phyloP scores from a whole-genome alignment of 176 grass and related monocot species.

The Ensete glaucum region DNA sequence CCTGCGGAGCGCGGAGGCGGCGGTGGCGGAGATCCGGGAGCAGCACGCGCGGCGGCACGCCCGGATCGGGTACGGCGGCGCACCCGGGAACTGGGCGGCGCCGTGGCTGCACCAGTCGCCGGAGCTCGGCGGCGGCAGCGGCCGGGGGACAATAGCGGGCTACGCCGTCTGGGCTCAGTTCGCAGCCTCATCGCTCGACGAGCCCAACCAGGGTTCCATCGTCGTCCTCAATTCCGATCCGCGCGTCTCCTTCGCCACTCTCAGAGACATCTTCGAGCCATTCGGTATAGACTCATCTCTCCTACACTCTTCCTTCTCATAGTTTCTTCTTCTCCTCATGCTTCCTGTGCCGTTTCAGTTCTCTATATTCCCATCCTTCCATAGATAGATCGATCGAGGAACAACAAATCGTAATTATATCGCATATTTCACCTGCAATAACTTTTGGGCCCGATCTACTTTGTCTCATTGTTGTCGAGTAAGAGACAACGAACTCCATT shows the following conservation, averaged over 20 bases:
- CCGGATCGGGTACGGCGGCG: conserved; percentile 37
- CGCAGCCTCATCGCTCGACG: conserved; percentile 27
- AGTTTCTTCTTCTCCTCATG: too few relatives aligned
- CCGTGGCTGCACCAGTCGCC: conserved; percentile 33
- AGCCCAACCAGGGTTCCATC: conserved; percentile 55
- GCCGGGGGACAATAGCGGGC: conserved; percentile 44
- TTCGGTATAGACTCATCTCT: conserved; percentile 39
- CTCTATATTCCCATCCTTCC: too few relatives aligned
- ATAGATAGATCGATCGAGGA: too few relatives aligned
- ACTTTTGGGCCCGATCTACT: not conserved
- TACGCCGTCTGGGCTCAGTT: conserved; percentile 82
- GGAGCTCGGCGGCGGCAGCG: not conserved
- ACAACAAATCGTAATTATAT: too few relatives aligned
- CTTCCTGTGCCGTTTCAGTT: too few relatives aligned
- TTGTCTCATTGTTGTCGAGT: not conserved
- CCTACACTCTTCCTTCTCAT: too few relatives aligned
- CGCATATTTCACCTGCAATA: not conserved
- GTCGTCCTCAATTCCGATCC: conserved; percentile 60
- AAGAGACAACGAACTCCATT: not conserved
- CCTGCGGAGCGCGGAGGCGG: conserved; percentile 60
- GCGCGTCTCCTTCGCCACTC: conserved; percentile 37
- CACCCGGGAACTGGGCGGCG: conserved; percentile 26
- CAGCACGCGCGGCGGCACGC: conserved; percentile 68
- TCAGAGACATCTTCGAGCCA: conserved; percentile 63
- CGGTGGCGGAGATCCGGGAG: conserved; percentile 48